These are phyloP conservation scores for Coelastrella sp. DNA, from an alignment of 139 green algal genomes.

Conservation along the genomic window DNA sequence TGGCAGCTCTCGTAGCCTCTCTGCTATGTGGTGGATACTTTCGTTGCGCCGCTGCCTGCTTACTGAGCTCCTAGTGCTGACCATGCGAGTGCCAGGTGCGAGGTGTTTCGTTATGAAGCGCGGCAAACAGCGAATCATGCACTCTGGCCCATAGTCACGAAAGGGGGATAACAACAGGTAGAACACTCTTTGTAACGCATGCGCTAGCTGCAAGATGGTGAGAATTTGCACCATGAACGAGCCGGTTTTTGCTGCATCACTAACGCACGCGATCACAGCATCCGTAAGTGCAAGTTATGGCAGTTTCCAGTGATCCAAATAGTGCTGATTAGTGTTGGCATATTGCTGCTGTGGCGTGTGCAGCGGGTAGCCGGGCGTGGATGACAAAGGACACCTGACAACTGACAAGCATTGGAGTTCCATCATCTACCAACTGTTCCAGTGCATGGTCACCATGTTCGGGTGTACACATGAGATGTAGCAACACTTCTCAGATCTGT, in stretches of 20 bases:
- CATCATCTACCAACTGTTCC: too few species aligned
- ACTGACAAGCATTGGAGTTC: too few species aligned
- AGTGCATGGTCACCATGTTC: too few species aligned
- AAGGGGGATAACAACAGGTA: background rate
- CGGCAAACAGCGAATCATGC: background rate
- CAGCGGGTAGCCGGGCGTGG: too few species aligned
- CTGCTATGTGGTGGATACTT: background rate
- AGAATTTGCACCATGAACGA: background rate
- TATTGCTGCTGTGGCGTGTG: background rate
- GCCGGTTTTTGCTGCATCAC: background rate
- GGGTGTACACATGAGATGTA: too few species aligned
- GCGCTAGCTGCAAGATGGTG: background rate
- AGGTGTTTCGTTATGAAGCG: background rate
- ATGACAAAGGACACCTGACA: too few species aligned
- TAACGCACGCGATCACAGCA: background rate
- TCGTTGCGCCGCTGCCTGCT: background rate
- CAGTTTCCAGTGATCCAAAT: background rate
- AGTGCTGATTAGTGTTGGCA: background rate
- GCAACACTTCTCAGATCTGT: too few species aligned
- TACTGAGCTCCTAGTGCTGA: background rate
- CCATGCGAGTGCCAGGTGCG: background rate
- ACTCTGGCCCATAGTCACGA: background rate
- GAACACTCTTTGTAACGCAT: background rate
- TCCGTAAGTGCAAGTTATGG: background rate
- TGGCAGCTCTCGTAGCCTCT: slow-evolving; percentile 1